A percentile compares a stretch with the other conserved stretches of the same genome.
These are phyloP conservation scores for Orbilia brochopaga DNA, from an alignment of 2,329 filamentous ascomycete genomes.

Conservation along the genomic window DNA sequence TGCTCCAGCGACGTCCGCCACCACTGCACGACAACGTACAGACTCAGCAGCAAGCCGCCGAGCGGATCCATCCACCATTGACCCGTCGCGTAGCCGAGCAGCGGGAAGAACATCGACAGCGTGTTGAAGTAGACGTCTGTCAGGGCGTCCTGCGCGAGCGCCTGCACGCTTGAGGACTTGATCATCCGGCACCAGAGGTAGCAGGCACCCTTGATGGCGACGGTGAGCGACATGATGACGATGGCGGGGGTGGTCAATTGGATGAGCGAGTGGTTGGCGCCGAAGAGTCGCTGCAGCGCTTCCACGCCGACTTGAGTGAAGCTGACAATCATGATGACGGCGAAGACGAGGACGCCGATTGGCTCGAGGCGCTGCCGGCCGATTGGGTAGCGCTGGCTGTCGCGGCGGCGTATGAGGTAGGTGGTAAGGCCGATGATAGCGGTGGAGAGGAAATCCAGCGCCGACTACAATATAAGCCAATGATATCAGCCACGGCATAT, in stretches of 20 bases:
- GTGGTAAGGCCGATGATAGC: slow-evolving; percentile 73
- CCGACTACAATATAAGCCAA: slow-evolving; percentile 58
- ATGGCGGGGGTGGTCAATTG: slow-evolving; percentile 70
- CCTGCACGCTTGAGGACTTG: slow-evolving; percentile 83
- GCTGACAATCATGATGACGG: slow-evolving; percentile 83
- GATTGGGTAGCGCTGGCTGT: slow-evolving; percentile 78
- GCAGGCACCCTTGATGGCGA: slow-evolving; percentile 79
- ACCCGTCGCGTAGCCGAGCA: slow-evolving; percentile 58
- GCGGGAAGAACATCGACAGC: slow-evolving; percentile 83
- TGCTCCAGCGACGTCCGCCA: slow-evolving; percentile 74
- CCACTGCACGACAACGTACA: slow-evolving; percentile 82
- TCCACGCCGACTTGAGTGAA: slow-evolving; percentile 79
- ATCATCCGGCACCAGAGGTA: slow-evolving; percentile 89
- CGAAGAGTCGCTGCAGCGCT: slow-evolving; percentile 69
- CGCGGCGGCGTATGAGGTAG: slow-evolving; percentile 69
- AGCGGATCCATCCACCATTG: slow-evolving; percentile 84
- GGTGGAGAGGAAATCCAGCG: slow-evolving; percentile 80
- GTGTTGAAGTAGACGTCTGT: slow-evolving; percentile 70
- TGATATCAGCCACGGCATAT: not conserved
- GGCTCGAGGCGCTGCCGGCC: slow-evolving; percentile 78
- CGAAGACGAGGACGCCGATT: slow-evolving; percentile 80
- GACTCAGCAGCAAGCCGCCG: slow-evolving; percentile 77
- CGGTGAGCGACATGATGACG: slow-evolving; percentile 78
- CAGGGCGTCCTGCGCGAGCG: slow-evolving; percentile 71
- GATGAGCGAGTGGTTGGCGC: slow-evolving; percentile 71